Evolutionary conservation across 2,329 filamentous ascomycete genomes (phyloP), one percentile per base, ranked within the genome.

Genomic region (Colletotrichum melonis): DNA sequence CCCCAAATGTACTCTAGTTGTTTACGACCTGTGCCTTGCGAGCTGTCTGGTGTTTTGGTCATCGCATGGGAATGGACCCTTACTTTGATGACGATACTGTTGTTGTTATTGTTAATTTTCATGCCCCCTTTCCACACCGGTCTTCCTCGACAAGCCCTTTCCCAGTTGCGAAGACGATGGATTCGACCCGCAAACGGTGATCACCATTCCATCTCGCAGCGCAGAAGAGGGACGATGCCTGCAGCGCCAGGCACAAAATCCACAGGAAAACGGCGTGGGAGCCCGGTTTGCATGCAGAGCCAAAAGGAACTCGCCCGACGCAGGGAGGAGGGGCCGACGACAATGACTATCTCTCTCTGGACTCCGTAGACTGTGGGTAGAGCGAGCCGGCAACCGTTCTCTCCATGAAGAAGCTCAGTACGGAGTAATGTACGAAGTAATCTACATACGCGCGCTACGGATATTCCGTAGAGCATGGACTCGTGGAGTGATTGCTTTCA

Each of bases 201-300:
- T 73, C 54, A 35, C 59, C 54, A 69, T 69, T 56, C 52, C 22
- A 24, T 73, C 66, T 42, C 60, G 8, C 9, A 24, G n/a, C n/a
- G 11, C 32, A 16, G 32, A 14, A 69, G 32, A 69, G 26, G 66
- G 70, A 59, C 66, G 46, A 73, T 69, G 70, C 70, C 70, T 73
- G 70, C 55, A 55, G 66, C 66, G 66, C 60, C 60, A 69, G 66
- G 70, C 32, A 73, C 66, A 59, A 8, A 59, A 8, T 32, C 46
- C 57, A 49, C 69, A 57, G 52, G 49, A 62, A 52, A 12, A 22
- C 28, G 22, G 38, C 38, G 24, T 63, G 59, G 38, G 24, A 63
- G 59, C 16, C 38, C 16, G 38, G 35, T n/a, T 19, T 19, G 32
- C 5, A 22, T 4, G 46, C 62, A 57, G 26, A n/a, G 30, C 19